Percentiles rank a stretch among this genome's conserved stretches.
Evolutionary conservation across 257 asterid species (phyloP).

Genomic region (Solanum acaule): DNA sequence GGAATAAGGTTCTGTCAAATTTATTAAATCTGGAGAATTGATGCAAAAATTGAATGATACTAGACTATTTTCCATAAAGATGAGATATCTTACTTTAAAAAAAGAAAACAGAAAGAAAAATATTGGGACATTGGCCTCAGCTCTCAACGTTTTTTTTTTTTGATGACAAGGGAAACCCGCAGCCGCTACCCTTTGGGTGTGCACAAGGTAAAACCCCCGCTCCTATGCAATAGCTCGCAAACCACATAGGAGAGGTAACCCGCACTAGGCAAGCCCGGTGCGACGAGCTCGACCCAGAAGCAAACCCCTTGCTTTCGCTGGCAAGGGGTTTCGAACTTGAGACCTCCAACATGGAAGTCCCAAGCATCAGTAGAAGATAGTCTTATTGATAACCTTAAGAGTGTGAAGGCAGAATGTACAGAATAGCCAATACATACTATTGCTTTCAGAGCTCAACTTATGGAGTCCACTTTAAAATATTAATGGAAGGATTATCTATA

Average conservation of each 20-base stretch:
- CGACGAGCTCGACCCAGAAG: too few species aligned
- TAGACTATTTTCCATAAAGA: neutral
- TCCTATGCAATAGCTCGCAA: too few species aligned
- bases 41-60: neutral
- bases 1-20: constrained; percentile 65
- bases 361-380: neutral
- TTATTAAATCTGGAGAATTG: neutral
- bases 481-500: neutral
- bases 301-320: too few species aligned
- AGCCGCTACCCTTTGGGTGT: too few species aligned
- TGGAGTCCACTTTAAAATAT: neutral
- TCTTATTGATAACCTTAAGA: neutral
- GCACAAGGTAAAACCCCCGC: too few species aligned
- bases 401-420: neutral
- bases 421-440: neutral
- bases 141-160: neutral
- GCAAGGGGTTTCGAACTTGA: too few species aligned
- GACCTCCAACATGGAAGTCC: too few species aligned
- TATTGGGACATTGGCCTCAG: neutral
- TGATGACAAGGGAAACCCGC: too few species aligned
- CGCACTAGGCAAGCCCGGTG: too few species aligned
- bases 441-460: neutral
- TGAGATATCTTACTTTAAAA: neutral
- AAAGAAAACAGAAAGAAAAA: neutral
- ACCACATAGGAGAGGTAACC: too few species aligned